Conservation (phyloP, 371 early-diverging fungal genomes). For the Rhizopus stolonifer region DNA sequence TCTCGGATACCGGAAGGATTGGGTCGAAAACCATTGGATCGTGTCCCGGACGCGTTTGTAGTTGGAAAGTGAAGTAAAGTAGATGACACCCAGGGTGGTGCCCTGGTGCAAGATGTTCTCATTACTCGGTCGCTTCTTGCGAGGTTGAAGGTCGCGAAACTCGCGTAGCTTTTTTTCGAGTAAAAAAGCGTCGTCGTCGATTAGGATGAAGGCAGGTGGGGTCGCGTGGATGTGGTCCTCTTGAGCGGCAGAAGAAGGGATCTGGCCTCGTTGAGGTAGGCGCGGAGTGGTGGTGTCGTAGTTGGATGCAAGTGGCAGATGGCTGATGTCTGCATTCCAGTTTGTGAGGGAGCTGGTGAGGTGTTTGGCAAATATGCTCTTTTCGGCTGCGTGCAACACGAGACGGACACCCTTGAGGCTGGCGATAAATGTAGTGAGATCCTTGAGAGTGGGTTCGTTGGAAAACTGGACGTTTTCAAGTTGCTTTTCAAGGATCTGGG, state of each 20-base stretch:
- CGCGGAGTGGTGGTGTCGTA: neutral
- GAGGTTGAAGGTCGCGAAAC: conserved; percentile 30
- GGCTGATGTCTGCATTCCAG: conserved; percentile 53
- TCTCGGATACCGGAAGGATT: conserved; percentile 34
- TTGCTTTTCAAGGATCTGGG: conserved; percentile 23
- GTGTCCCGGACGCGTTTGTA: conserved; percentile 61
- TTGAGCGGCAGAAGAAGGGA: conserved; percentile 33
- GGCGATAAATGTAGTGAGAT: conserved; percentile 41
- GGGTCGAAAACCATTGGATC: conserved; percentile 36
- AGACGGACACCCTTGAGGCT: conserved; percentile 44
- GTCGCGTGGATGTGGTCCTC: conserved; percentile 39
- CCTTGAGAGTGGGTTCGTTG: conserved; percentile 53
- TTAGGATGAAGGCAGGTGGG: conserved; percentile 60
- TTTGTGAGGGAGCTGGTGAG: conserved; percentile 49
- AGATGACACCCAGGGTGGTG: conserved; percentile 54
- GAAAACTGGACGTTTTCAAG: conserved; percentile 34
- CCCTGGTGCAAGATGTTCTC: conserved; percentile 21
- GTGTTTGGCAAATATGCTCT: conserved; percentile 52
- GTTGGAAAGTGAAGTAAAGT: conserved; percentile 59
- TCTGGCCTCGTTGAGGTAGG: neutral
- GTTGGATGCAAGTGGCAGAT: conserved; percentile 20
- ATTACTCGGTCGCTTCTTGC: conserved; percentile 22
- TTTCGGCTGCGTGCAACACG: conserved; percentile 46
- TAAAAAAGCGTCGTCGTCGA: conserved; percentile 59
- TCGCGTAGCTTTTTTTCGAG: conserved; percentile 48